A percentile compares a stretch with the other conserved stretches of the same genome.
phyloP scores from a whole-genome alignment of 345 rosid species.

The Camelina sativa region DNA sequence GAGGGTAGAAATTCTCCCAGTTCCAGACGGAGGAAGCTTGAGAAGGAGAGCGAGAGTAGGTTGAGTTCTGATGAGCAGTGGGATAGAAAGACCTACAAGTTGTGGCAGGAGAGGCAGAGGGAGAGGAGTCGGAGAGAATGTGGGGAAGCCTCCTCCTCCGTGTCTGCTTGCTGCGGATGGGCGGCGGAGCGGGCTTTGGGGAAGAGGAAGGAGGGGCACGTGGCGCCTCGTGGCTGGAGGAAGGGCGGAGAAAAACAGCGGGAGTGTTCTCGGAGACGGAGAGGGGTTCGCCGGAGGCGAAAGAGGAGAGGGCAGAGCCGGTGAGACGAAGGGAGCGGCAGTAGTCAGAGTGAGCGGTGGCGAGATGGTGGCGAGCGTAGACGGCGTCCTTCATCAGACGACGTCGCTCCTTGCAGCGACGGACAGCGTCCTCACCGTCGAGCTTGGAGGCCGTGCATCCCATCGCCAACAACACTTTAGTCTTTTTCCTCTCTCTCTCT shows the following conservation, averaged over 20 bases:
- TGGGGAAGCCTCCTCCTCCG: conserved; percentile 54
- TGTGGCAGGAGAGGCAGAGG: conserved; percentile 62
- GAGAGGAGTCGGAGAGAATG: conserved; percentile 82
- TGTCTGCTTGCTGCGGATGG: conserved; percentile 13
- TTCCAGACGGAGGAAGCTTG: conserved; percentile 93
- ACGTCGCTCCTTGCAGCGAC: conserved; percentile 95
- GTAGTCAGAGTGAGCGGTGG: conserved; percentile 90
- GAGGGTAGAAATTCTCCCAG: conserved; percentile 95
- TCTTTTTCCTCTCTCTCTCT: not conserved
- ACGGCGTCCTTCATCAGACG: conserved; percentile 90
- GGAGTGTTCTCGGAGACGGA: conserved; percentile 81
- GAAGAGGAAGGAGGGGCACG: conserved; percentile 39
- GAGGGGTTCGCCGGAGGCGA: conserved; percentile 73
- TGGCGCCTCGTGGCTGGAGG: conserved; percentile 35
- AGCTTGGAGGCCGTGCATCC: conserved; percentile 94
- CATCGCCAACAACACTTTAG: conserved; percentile 43
- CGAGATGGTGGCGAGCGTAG: conserved; percentile 75
- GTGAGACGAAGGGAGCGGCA: conserved; percentile 83
- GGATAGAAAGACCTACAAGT: conserved; percentile 52
- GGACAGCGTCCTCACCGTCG: conserved; percentile 86
- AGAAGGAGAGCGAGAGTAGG: conserved; percentile 73
- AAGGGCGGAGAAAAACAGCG: conserved; percentile 66
- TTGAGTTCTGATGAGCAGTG: conserved; percentile 67
- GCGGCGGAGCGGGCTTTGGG: conserved; percentile 32
- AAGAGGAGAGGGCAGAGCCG: conserved; percentile 79